A percentile compares a stretch with the other conserved stretches of the same genome.
Evolutionary conservation across 108 stramenopile species (phyloP).

Genomic region (Stephanodiscus triporus): DNA sequence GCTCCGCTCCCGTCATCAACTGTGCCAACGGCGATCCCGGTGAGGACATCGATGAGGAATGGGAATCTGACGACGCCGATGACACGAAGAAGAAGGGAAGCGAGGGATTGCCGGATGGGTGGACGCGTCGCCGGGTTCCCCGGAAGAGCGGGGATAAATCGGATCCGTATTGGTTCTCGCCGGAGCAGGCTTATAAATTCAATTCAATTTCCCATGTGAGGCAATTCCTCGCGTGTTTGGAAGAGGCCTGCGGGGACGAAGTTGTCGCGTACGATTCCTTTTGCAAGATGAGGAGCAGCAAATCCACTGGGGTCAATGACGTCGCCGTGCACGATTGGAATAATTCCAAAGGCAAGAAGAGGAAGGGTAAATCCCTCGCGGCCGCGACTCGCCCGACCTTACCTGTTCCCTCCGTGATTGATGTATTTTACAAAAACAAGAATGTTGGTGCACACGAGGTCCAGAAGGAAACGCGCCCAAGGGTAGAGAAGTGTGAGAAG

Average conservation of each 20-base stretch:
- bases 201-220: background rate
- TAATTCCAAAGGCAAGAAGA: no score
- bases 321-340: no score
- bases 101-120: background rate
- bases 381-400: no score
- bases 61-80: no score
- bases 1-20: background rate
- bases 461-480: background rate
- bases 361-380: no score
- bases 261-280: background rate
- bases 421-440: no score
- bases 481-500: background rate
- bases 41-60: no score
- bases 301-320: no score
- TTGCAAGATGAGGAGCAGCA: no score
- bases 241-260: background rate
- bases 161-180: conserved; percentile 2
- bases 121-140: background rate
- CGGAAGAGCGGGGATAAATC: background rate
- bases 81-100: no score
- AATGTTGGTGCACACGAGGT: background rate
- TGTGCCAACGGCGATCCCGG: no score
- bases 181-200: background rate
- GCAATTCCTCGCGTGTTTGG: background rate
- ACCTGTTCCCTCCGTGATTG: no score